Percentiles rank a stretch among this genome's conserved stretches.
phyloP scores from a whole-genome alignment of 2,329 filamentous ascomycete species.

The Teratosphaeria nubilosa region DNA sequence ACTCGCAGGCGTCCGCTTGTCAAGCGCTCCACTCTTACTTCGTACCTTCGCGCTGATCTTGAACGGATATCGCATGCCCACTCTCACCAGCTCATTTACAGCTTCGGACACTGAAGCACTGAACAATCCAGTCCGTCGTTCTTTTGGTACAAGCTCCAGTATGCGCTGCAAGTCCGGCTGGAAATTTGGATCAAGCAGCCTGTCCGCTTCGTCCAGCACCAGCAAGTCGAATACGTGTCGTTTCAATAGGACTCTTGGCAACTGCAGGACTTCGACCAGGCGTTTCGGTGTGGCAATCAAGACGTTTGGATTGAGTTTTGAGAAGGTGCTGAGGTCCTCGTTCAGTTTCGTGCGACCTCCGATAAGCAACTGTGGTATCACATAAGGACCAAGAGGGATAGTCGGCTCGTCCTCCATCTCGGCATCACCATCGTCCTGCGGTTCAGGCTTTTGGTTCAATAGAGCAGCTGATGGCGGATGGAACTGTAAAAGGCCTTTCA shows the following conservation, averaged over 20 bases:
- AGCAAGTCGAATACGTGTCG: conserved; percentile 63
- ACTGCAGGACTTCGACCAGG: conserved; percentile 77
- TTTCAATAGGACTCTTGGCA: conserved; percentile 40
- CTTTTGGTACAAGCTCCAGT: conserved; percentile 74
- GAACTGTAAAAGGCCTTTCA: conserved; percentile 68
- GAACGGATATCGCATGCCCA: conserved; percentile 86
- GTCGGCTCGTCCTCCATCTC: conserved; percentile 31
- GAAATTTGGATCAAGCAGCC: conserved; percentile 86
- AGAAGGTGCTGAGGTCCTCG: conserved; percentile 77
- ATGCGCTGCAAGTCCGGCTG: conserved; percentile 84
- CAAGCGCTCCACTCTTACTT: conserved; percentile 58
- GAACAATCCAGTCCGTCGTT: conserved; percentile 85
- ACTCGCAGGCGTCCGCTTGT: conserved; percentile 82
- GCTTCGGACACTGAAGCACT: conserved; percentile 94
- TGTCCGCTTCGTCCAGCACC: conserved; percentile 88
- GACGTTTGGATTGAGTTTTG: conserved; percentile 76
- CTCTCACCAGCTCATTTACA: conserved; percentile 81
- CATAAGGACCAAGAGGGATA: conserved; percentile 38
- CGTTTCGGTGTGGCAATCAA: conserved; percentile 85
- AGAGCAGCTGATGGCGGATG: conserved; percentile 67
- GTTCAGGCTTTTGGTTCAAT: conserved; percentile 39
- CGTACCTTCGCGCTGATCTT: conserved; percentile 92
- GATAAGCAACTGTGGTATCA: conserved; percentile 80
- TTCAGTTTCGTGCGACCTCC: conserved; percentile 72
- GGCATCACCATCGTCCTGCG: conserved; percentile 31